Base-by-base conservation (phyloP, 352 stramenopile species). In the Pythium rhizo-oryzae region DNA sequence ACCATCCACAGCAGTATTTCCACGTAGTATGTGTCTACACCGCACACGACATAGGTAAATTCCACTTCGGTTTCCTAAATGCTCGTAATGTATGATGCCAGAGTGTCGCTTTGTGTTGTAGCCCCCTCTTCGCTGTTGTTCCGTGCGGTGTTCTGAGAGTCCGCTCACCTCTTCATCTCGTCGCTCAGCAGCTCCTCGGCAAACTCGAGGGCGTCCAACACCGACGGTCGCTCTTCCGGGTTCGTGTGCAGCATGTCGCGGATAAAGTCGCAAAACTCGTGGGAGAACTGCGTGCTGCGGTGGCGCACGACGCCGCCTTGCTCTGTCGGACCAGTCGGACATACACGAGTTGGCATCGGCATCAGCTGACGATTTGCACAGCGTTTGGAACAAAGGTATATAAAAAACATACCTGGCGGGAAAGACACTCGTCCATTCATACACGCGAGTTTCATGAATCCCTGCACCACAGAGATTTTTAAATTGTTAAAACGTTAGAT, bases 251-350 rank as follows among this genome's bases (percentile, higher is more conserved):
- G 79, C 88, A 96, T 96, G 50, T 94, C 86, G 8, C 84, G 84
- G 47, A 96, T 93, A 39, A 96, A 96, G 41, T 96, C 86, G 66
- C 86, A 94, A 55, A 96, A 96, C 63, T 96, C 88, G 65, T 70
- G 64, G 33, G 86, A 85, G 73, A 89, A 96, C 46, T 82, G 70
- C 54, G 82, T 81, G 28, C 78, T 87, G 21, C 85, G 82, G 51
- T 93, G 76, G 51, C 78, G 80, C 23, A 93, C 75, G 18, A 82
- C 77, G 13, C 86, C 82, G 7, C 63, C 73, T 92, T 92, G 80
- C 54, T 88, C 87, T 90, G 23, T 21, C 35, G 13, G 28, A 33
- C 28, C 2, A 44, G 23, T 37, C 13, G 1, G 5, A 24, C 46
- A 51, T 62, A 24, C 24, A 51, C 7, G 50, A 21, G 16, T 8